A percentile compares a stretch with the other conserved stretches of the same genome.
phyloP scores from a whole-genome alignment of 1,284 basidiomycete genomes.

The Puccinia coronata region DNA sequence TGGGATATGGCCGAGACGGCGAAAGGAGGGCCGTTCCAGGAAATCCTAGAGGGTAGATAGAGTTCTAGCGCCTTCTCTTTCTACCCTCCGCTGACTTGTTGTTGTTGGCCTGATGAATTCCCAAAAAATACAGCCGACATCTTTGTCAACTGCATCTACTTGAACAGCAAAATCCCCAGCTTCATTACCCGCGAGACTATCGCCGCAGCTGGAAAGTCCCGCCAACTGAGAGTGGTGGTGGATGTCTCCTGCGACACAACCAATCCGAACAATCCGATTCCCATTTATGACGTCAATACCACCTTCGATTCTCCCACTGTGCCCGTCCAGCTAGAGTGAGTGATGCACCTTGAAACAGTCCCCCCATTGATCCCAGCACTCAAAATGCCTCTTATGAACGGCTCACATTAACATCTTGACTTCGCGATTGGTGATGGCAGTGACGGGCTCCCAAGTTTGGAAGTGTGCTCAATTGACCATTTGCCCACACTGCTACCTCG shows the following conservation, averaged over 20 bases:
- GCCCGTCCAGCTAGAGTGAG: conserved; percentile 65
- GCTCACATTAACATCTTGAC: background rate
- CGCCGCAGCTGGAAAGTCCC: conserved; percentile 68
- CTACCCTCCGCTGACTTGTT: background rate
- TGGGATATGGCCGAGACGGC: conserved; percentile 98
- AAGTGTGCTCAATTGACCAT: conserved; percentile 96
- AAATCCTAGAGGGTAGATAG: conserved; percentile 72
- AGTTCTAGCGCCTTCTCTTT: background rate
- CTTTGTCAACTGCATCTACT: conserved; percentile 99
- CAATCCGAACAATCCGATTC: conserved; percentile 97
- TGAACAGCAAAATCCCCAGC: conserved; percentile 78
- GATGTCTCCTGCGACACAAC: conserved; percentile 99
- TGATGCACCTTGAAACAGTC: too few relatives aligned
- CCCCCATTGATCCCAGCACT: background rate
- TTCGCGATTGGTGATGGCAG: conserved; percentile 49
- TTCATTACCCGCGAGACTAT: conserved; percentile 81
- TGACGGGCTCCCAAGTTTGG: conserved; percentile 67
- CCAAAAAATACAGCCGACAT: conserved; percentile 73
- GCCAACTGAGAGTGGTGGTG: conserved; percentile 81
- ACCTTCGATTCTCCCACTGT: conserved; percentile 93
- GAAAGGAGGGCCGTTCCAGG: conserved; percentile 93
- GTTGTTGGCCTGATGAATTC: background rate
- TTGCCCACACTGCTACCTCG: conserved; percentile 91
- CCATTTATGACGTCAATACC: conserved; percentile 93
- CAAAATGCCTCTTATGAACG: background rate